Percentiles rank a stretch among this genome's conserved stretches.
phyloP scores from a whole-genome alignment of 768 basidiomycete species.

The Paxillus ammoniavirescens region DNA sequence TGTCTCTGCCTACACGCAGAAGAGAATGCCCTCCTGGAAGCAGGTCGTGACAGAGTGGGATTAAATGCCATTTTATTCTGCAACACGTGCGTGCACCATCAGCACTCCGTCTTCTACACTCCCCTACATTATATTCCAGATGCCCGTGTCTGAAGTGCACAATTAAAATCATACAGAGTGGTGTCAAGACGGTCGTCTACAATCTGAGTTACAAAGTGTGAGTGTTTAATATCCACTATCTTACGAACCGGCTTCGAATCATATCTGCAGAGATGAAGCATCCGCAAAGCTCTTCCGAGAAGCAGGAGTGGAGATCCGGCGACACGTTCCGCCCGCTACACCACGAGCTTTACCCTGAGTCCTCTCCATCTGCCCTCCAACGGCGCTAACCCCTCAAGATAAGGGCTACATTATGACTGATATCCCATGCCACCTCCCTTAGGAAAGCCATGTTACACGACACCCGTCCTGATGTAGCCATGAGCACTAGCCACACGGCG shows the following conservation, averaged over 20 bases:
- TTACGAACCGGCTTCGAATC: background rate
- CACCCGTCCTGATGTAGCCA: constrained; percentile 47
- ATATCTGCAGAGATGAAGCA: constrained; percentile 66
- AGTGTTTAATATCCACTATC: constrained; percentile 27
- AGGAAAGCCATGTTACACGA: constrained; percentile 49
- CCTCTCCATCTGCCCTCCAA: background rate
- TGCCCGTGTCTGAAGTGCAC: constrained; percentile 97
- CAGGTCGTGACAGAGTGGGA: constrained; percentile 88
- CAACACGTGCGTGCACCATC: constrained; percentile 74
- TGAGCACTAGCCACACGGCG: constrained; percentile 79
- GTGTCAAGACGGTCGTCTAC: constrained; percentile 90
- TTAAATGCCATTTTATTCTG: constrained; percentile 87
- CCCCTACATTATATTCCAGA: constrained; percentile 39
- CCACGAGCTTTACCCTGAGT: constrained; percentile 10
- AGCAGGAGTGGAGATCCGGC: constrained; percentile 79
- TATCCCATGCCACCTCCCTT: constrained; percentile 60
- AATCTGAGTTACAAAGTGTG: constrained; percentile 95
- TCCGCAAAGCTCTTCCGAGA: constrained; percentile 76
- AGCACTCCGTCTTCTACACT: background rate
- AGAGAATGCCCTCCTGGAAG: constrained; percentile 95
- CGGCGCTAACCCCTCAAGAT: constrained; percentile 30
- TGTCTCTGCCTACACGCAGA: constrained; percentile 97
- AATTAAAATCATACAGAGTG: constrained; percentile 95
- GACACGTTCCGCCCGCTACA: constrained; percentile 51
- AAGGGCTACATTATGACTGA: constrained; percentile 38